Conservation (phyloP, 2,329 filamentous ascomycete species). For the Colletotrichum lindemuthianum region DNA sequence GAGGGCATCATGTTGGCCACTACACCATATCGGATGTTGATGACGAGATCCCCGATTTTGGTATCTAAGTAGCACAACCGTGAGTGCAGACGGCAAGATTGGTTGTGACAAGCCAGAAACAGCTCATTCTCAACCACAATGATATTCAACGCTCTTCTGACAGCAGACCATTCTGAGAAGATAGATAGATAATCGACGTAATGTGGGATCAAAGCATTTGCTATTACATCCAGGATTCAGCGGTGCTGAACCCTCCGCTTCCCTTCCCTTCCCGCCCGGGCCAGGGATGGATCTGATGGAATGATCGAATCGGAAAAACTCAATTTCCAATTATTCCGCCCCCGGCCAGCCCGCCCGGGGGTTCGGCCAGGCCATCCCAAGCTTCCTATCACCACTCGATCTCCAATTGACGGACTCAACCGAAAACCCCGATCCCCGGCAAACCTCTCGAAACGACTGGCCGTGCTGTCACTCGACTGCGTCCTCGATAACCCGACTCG, state of each 20-base stretch:
- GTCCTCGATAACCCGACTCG: not conserved
- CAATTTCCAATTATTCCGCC: constrained; percentile 36
- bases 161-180: no score
- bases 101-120: not conserved
- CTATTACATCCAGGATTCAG: no score
- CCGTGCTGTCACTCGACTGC: constrained; percentile 18
- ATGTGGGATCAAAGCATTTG: no score
- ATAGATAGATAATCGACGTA: no score
- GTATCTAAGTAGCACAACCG: no score
- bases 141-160: no score
- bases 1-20: constrained; percentile 37
- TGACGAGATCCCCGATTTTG: not conserved
- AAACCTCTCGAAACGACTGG: constrained; percentile 15
- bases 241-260: no score
- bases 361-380: constrained; percentile 15
- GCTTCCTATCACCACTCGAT: constrained; percentile 28
- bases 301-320: constrained; percentile 34
- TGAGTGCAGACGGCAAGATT: no score
- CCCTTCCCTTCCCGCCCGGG: no score
- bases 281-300: no score
- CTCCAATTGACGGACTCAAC: constrained; percentile 19
- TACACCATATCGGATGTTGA: constrained; percentile 32
- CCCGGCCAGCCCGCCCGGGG: constrained; percentile 10
- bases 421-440: constrained; percentile 9
- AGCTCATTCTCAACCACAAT: not conserved